Evolutionary conservation across 1,284 basidiomycete species (phyloP), one percentile per base, ranked within the genome.

Genomic region (Cystobasidium pallidum): DNA sequence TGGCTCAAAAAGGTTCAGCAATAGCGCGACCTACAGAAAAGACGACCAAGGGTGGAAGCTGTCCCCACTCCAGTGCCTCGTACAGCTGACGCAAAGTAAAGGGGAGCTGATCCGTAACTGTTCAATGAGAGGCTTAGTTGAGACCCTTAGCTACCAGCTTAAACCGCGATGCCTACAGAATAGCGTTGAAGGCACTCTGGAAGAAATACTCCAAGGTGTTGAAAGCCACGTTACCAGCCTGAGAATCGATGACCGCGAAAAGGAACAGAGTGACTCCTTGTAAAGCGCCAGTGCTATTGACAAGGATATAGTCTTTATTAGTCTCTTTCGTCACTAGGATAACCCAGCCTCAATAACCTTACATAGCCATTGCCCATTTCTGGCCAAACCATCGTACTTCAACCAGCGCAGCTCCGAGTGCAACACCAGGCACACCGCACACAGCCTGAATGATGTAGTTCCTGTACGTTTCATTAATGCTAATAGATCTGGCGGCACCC

Each of bases 211-310:
- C 79, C n/a, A 79, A 34, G 3, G 74, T 70, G 39, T 78, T 77
- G 36, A 76, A 58, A 19, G 52, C 54, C 17, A 68, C 62, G 30
- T 67, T 74, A 0, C 66, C 77, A 11, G 43, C 47, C n/a, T 70
- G 26, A 4, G 72, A 73, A 11, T 73, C 28, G 3, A 78, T 75
- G 15, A 73, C 24, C 0, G 80, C 78, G 72, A 78, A 81, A 21
- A 81, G 68, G 72, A 79, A 81, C 36, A 81, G 73, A 2, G 76
- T 75, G 0, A 77, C 57, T 0, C 78, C 80, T 78, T 80, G 79
- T 32, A 80, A 57, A 0, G 75, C 75, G 17, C 76, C 78, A 17
- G 78, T 75, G 19, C 77, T 61, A 11, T 45, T 41, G 24, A 58
- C 36, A 13, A 30, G 32, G 11, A 10, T 47, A 41, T 32, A n/a